These are phyloP conservation scores for Aquanectria penicillioides DNA, from an alignment of 2,329 filamentous ascomycete genomes.

Conservation along the genomic window DNA sequence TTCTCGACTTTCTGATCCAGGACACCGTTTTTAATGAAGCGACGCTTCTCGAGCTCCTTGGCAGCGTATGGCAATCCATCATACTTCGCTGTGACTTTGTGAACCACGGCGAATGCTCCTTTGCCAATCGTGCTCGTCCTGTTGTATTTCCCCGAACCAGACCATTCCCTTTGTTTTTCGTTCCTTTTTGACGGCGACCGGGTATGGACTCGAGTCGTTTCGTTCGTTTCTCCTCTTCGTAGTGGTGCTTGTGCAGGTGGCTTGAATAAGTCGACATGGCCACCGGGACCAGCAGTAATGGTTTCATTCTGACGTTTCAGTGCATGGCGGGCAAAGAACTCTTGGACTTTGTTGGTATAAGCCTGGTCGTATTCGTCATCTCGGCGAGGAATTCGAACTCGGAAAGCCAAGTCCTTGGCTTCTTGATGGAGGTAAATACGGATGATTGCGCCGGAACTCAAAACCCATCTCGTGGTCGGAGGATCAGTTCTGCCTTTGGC, in stretches of 20 bases:
- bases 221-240: slow-evolving; percentile 33
- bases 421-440: slow-evolving; percentile 69
- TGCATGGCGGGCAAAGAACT: slow-evolving; percentile 64
- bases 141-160: slow-evolving; percentile 86
- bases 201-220: slow-evolving; percentile 22
- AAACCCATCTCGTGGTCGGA: slow-evolving; percentile 62
- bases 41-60: slow-evolving; percentile 93
- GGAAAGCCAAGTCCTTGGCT: slow-evolving; percentile 75
- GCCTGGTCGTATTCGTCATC: slow-evolving; percentile 72
- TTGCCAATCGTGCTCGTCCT: slow-evolving; percentile 85
- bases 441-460: slow-evolving; percentile 78
- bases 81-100: slow-evolving; percentile 86
- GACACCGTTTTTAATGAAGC: slow-evolving; percentile 91
- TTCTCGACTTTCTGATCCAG: slow-evolving; percentile 93
- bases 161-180: slow-evolving; percentile 72
- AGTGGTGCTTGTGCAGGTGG: slow-evolving; percentile 34
- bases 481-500: slow-evolving; percentile 47
- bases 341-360: slow-evolving; percentile 75
- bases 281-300: slow-evolving; percentile 58
- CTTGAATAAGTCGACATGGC: slow-evolving; percentile 54
- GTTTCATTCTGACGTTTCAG: slow-evolving; percentile 52
- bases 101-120: slow-evolving; percentile 94
- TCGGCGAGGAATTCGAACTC: slow-evolving; percentile 84
- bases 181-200: slow-evolving; percentile 37
- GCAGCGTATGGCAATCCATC: slow-evolving; percentile 87